Evolutionary conservation across 139 green algal genomes (phyloP).

Genomic region (Coccomyxa sp.): DNA sequence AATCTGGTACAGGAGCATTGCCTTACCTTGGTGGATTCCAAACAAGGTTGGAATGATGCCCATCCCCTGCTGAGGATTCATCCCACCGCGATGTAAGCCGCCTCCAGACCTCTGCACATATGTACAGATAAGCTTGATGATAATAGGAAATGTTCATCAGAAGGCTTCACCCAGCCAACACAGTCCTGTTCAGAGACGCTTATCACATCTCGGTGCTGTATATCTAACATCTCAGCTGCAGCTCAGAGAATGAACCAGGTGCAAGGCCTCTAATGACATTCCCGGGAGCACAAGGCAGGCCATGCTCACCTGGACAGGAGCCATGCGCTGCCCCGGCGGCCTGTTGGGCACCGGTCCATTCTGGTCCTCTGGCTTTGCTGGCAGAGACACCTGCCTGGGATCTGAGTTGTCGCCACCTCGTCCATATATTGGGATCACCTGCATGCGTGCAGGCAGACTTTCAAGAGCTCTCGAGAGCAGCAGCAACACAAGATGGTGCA

Average conservation of each 20-base stretch:
- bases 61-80: conserved; percentile 32
- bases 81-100: conserved; percentile 31
- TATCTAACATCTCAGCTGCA: not conserved
- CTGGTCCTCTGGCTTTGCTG: conserved; percentile 7
- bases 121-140: too few relatives aligned
- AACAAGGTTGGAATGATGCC: conserved; percentile 79
- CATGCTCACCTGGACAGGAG: conserved; percentile 19
- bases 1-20: not conserved
- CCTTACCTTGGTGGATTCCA: conserved; percentile 57
- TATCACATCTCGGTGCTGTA: not conserved
- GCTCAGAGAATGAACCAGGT: not conserved
- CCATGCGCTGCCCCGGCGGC: conserved; percentile 48
- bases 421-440: conserved; percentile 85
- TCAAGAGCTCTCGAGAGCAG: not conserved
- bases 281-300: not conserved
- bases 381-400: conserved; percentile 32
- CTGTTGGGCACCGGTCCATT: conserved; percentile 28
- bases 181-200: not conserved
- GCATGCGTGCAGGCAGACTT: not conserved
- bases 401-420: conserved; percentile 59
- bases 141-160: too few relatives aligned
- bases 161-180: not conserved
- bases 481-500: not conserved
- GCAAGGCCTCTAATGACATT: not conserved
- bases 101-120: conserved; percentile 18